Evolutionary conservation across 495 filamentous ascomycete species (phyloP), one percentile per base, ranked within the genome.

Genomic region (Penicillium desertorum): DNA sequence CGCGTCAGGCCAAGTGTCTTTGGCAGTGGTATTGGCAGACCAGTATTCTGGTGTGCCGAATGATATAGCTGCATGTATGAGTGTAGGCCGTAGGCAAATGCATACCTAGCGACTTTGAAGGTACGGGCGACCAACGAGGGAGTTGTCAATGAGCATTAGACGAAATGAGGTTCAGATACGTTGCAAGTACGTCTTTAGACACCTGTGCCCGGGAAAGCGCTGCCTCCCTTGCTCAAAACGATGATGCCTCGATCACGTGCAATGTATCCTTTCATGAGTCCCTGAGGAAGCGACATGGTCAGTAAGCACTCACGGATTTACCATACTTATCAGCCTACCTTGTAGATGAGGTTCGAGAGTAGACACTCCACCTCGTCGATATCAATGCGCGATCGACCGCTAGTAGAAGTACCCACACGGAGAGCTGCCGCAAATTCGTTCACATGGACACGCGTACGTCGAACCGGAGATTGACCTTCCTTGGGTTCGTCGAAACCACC

Each of bases 241-340:
- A 98, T 87, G 50, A 88, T 90, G 54, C 89, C 89, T 45, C 86
- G 85, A 51, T 96, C 92, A 56, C 92, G 90, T 29, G 91, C 84
- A 59, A 98, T 98, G 75, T 98, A 98, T 51, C 94, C 94, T 75
- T 97, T 98, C 87, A 98, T 96, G 14, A 94, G 79, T 53, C 88
- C 88, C 91, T 98, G 59, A 32, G 29, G 36, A 45, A 20, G 53
- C 44, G 27, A 36, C 3, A 30, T 19, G 62, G 62, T 60, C 16
- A 69, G 57, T 64, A 48, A 60, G 23, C 17, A 4, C 23, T 32
- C 22, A 5, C 16, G 2, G 10, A 34, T 12, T 5, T 0, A 16
- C 2, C 0, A 27, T 27, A 22, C 23, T 10, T 16, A n/a, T n/a
- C 8, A 42, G 62, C 85, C 63, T 68, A 94, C 91, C 83, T 96